These are phyloP conservation scores for Trypanosoma brucei DNA, from an alignment of 208 protist species.

Conservation along the genomic window DNA sequence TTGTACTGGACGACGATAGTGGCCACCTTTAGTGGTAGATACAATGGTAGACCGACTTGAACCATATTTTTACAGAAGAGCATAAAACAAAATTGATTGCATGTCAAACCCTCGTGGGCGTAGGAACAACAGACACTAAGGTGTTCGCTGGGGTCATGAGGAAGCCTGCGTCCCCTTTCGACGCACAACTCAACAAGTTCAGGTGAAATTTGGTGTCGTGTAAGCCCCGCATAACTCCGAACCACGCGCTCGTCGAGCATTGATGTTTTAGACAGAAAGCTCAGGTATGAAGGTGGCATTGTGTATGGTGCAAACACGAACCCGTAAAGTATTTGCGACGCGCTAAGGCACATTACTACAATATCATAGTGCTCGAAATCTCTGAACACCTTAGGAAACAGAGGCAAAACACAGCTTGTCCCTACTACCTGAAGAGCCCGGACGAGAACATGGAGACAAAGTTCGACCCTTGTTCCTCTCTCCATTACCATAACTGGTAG, in stretches of 20 bases:
- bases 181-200: slow-evolving; percentile 64
- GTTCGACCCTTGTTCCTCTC: slow-evolving; percentile 59
- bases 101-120: slow-evolving; percentile 53
- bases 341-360: slow-evolving; percentile 70
- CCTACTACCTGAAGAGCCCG: slow-evolving; percentile 63
- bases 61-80: slow-evolving; percentile 62
- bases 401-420: slow-evolving; percentile 53
- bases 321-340: slow-evolving; percentile 74
- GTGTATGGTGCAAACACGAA: slow-evolving; percentile 66
- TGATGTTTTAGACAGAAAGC: slow-evolving; percentile 57
- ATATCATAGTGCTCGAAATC: slow-evolving; percentile 80
- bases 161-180: slow-evolving; percentile 25
- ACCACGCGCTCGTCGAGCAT: slow-evolving; percentile 64
- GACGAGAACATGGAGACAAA: slow-evolving; percentile 77
- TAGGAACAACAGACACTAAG: slow-evolving; percentile 39
- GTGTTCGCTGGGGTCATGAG: slow-evolving; percentile 18
- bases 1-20: slow-evolving; percentile 56
- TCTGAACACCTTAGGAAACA: slow-evolving; percentile 37
- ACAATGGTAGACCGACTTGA: slow-evolving; percentile 71
- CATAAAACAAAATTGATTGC: slow-evolving; percentile 55
- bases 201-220: slow-evolving; percentile 51
- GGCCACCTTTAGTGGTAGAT: slow-evolving; percentile 66
- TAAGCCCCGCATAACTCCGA: slow-evolving; percentile 50
- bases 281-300: slow-evolving; percentile 68
- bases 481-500: slow-evolving; percentile 75